Base-by-base conservation (phyloP, 2,329 filamentous ascomycete genomes). In the Ceratocystiopsis minuta region DNA sequence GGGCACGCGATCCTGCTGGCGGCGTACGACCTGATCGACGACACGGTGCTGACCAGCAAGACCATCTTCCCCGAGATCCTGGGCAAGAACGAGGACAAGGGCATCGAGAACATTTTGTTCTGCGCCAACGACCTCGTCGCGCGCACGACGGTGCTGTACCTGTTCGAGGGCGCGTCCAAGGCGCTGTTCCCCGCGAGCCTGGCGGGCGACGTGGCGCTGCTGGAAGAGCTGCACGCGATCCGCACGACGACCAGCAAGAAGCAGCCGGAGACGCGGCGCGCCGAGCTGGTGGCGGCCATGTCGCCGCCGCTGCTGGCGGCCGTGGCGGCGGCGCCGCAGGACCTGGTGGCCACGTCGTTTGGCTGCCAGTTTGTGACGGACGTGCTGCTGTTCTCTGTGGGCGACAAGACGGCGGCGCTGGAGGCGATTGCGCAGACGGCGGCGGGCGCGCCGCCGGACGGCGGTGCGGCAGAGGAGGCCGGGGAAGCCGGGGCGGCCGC, bases 211-310 rank as follows among this genome's bases (percentile, higher is more conserved):
- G 61, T 84, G 33, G 72, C 80, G 43, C 60, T 90, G 14, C 65
- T 98, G 5, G 67, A 74, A 44, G 81, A 95, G 57, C 64, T 95
- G 18, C 80, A 83, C 54, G 72, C 75, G 43, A 80, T 93, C 48
- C 78, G 90, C 42, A 73, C 78, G 51, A 77, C 71, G 14, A 96
- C 87, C 2, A 93, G 84, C 49, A 98, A 96, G 64, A 98, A 98
- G 61, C 85, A 94, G 44, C 68, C 84, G 0, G 77, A 80, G 42
- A 61, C 71, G 17, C 75, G 90, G 45, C 75, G 81, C 44, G 68
- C 74, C 51, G 90, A 95, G 57, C 66, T 98, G 36, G 65, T 84
- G 17, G 73, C 76, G 45, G 70, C 76, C 12, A 63, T 93, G 24
- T 86, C 85, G 1, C 76, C 82, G 2, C 71, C 77, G 28, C 65